Evolutionary conservation across 306 rosid genomes (phyloP), one percentile per base, ranked within the genome.

Genomic region (Fragaria nilgerrensis): DNA sequence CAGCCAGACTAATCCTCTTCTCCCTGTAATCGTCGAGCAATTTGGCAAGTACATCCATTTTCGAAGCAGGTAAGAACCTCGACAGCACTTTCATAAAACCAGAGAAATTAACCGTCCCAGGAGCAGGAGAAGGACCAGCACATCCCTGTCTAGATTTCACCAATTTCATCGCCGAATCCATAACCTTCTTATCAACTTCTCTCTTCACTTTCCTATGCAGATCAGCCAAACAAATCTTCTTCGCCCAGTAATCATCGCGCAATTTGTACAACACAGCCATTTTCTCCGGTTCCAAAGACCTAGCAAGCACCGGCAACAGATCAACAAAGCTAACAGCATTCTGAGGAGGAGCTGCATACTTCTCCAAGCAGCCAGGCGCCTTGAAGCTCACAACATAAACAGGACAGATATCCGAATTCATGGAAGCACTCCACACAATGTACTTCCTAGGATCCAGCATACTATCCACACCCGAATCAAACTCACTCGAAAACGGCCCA

Each of bases 391-490:
- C 9, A 37, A 87, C 70, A 58, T 76, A 88, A n/a, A 9, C 43
- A 5, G 91, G 92, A 49, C 68, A 80, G 48, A 91, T 81, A 66
- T 86, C 77, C 34, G 92, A 76, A 75, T 89, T 86, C 87, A 89
- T 86, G 36, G 44, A 77, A 82, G 87, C 49, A 79, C 66, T 67
- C 92, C 91, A 88, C 25, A 91, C 77, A 13, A 83, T 56, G 17
- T 83, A 83, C 50, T 44, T 82, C 63, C 8, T 87, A 0, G 92
- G 94, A n/a, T 27, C 53, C 4, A 22, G 16, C 22, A 77, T 53
- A 74, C 78, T 74, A 66, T 91, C 97, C 4, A 86, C 89, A 0
- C 88, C 96, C 0, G 86, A 76, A 45, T 89, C 94, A 23, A 82
- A 85, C 7, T 79, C 76, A 9, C 6, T 25, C 3, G 86, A 86